Evolutionary conservation across 116 monocot genomes (phyloP), one percentile per base, ranked within the genome.

Genomic region (Thalassia testudinum): DNA sequence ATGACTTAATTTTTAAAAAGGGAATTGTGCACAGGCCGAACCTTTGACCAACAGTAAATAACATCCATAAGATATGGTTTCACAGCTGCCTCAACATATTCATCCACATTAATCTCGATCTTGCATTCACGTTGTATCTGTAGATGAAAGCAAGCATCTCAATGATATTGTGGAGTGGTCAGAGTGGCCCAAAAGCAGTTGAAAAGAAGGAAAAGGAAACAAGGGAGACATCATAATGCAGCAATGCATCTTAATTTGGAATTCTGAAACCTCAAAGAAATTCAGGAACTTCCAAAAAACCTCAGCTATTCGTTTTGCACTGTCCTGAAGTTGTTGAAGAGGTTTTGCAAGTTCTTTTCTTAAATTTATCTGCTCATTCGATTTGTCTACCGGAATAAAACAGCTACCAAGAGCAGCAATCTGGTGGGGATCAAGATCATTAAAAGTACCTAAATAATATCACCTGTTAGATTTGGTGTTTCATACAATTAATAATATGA

Each of bases 31-130:
- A 34, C 10, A 34, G 30, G 30, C 30, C 30, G n/a, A 38, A 95
- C 95, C 99, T 78, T 99, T 53, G 99, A 99, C 99, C 99, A 99
- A 59, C 82, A 99, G 64, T 90, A 99, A 43, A 99, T 89, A 18
- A 99, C 99, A 86, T 99, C 99, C 99, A 99, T 99, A 59, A 99
- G 57, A 64, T 71, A 90, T 50, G 99, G 99, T 50, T 78, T 77
- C 26, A 76, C 85, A 60, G 83, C 80, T 70, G 90, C 70, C 63
- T 90, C 91, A n/a, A 99, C 99, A 42, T 99, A 99, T 67, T 99
- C 99, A n/a, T 99, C 91, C 51, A 99, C 82, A 72, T 99, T 82
- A 61, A 99, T 66, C 54, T 99, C 99, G 56, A 99, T 66, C 61
- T 99, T 99, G 69, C 97, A 99, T 56, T 99, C 90, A 26, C 75